These are phyloP conservation scores for Hypsizygus marmoreus DNA, from an alignment of 768 basidiomycete species.

Conservation along the genomic window DNA sequence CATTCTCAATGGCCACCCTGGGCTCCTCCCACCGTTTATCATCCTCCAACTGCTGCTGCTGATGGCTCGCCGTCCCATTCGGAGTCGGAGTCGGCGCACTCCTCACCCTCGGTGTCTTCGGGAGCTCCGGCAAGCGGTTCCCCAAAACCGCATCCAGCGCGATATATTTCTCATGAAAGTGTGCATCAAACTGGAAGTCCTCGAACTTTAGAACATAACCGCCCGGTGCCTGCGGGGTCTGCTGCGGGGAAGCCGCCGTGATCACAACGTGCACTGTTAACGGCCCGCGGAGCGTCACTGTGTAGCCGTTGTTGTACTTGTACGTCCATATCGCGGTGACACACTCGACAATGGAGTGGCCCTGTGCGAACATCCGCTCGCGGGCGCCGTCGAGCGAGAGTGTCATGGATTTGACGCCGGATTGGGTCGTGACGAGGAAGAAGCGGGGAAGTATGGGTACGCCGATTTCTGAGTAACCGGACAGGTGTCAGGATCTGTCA, in stretches of 20 bases:
- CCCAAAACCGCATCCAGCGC: constrained; percentile 64
- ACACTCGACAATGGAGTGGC: constrained; percentile 68
- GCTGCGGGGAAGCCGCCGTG: constrained; percentile 30
- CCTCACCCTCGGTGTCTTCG: constrained; percentile 35
- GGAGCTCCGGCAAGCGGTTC: constrained; percentile 42
- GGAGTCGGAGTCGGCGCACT: constrained; percentile 24
- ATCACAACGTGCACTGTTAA: constrained; percentile 65
- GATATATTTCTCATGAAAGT: constrained; percentile 72
- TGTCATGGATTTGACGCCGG: constrained; percentile 83
- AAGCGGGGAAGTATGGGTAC: constrained; percentile 80
- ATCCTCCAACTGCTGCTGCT: constrained; percentile 42
- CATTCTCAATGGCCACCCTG: constrained; percentile 56
- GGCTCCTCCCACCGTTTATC: constrained; percentile 71
- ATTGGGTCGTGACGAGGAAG: constrained; percentile 82
- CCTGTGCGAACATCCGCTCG: constrained; percentile 53
- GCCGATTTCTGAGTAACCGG: constrained; percentile 70
- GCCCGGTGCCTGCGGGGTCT: constrained; percentile 15
- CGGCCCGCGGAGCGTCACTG: constrained; percentile 74
- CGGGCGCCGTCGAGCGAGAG: constrained; percentile 77
- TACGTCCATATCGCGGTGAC: constrained; percentile 79
- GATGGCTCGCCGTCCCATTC: constrained; percentile 23
- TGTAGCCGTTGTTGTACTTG: constrained; percentile 78
- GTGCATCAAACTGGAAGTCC: constrained; percentile 73
- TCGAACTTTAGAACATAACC: constrained; percentile 67
- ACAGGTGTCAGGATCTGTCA: constrained; percentile 8